Evolutionary conservation across 2,329 filamentous ascomycete species (phyloP).

Genomic region (Thermoascus crustaceus): DNA sequence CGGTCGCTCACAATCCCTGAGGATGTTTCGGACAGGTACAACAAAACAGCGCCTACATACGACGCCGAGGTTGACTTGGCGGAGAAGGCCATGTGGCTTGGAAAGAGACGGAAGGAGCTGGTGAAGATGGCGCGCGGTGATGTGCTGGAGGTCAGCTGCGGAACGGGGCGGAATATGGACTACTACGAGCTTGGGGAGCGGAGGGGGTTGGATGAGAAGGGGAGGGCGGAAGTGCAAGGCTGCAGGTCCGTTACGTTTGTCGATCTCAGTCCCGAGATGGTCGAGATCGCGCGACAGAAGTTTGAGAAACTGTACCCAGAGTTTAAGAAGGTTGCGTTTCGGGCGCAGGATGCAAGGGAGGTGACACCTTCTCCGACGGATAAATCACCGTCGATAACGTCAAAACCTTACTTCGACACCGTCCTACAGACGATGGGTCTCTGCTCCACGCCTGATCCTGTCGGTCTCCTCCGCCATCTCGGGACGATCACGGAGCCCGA

Average conservation of each 20-base stretch:
- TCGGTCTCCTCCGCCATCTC: constrained; percentile 33
- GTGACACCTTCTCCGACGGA: constrained; percentile 13
- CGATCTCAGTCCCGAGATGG: constrained; percentile 43
- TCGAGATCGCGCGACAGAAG: constrained; percentile 38
- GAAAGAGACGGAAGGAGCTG: constrained; percentile 33
- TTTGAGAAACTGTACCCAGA: constrained; percentile 29
- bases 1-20: constrained; percentile 25
- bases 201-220: constrained; percentile 22
- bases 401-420: constrained; percentile 34
- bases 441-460: constrained; percentile 40
- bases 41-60: constrained; percentile 34
- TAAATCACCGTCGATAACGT: background rate
- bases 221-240: constrained; percentile 21
- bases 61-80: constrained; percentile 39
- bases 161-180: constrained; percentile 42
- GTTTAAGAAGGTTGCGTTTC: constrained; percentile 26
- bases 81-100: constrained; percentile 37
- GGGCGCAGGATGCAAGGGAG: constrained; percentile 27
- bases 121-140: constrained; percentile 36
- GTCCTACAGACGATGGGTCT: constrained; percentile 45
- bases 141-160: constrained; percentile 43
- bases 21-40: constrained; percentile 42
- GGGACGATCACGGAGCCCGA: constrained; percentile 31
- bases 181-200: constrained; percentile 37
- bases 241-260: constrained; percentile 39